Conservation (phyloP, 2,329 filamentous ascomycete genomes). For the Mycosphaerella sp. region DNA sequence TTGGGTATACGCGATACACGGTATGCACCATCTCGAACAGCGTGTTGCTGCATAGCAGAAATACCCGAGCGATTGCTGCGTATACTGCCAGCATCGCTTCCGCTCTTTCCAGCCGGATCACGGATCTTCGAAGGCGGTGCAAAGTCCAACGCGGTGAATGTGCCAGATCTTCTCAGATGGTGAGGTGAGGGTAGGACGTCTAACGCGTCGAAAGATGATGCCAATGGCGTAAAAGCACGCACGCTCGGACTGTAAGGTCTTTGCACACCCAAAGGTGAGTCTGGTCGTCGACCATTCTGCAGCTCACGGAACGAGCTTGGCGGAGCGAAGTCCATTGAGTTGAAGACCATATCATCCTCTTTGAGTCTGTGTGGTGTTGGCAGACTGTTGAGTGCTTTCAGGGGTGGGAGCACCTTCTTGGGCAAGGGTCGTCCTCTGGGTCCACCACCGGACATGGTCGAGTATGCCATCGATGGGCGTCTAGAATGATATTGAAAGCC, state of each 20-base stretch:
- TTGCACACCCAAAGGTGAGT: conserved; percentile 52
- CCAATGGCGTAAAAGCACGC: conserved; percentile 69
- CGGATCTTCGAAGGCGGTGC: conserved; percentile 70
- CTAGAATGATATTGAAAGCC: conserved; percentile 31
- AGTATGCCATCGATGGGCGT: conserved; percentile 35
- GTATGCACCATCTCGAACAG: conserved; percentile 76
- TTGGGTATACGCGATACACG: conserved; percentile 78
- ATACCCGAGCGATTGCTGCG: conserved; percentile 72
- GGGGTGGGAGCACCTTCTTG: conserved; percentile 63
- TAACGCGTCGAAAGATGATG: conserved; percentile 81
- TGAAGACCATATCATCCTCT: conserved; percentile 62
- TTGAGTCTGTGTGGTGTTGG: conserved; percentile 85
- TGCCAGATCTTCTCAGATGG: conserved; percentile 66
- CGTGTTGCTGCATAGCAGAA: conserved; percentile 61
- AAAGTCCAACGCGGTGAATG: conserved; percentile 75
- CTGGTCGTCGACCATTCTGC: conserved; percentile 57
- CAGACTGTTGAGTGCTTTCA: conserved; percentile 64
- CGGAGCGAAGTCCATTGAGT: conserved; percentile 79
- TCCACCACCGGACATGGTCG: conserved; percentile 28
- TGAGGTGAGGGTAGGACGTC: conserved; percentile 82
- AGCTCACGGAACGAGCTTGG: conserved; percentile 57
- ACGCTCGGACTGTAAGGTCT: conserved; percentile 69
- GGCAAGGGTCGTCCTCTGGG: conserved; percentile 33
- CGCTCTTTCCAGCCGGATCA: conserved; percentile 46
- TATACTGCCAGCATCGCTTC: conserved; percentile 45